Conservation (phyloP, 2,329 filamentous ascomycete genomes). For the Claviceps digitariae region DNA sequence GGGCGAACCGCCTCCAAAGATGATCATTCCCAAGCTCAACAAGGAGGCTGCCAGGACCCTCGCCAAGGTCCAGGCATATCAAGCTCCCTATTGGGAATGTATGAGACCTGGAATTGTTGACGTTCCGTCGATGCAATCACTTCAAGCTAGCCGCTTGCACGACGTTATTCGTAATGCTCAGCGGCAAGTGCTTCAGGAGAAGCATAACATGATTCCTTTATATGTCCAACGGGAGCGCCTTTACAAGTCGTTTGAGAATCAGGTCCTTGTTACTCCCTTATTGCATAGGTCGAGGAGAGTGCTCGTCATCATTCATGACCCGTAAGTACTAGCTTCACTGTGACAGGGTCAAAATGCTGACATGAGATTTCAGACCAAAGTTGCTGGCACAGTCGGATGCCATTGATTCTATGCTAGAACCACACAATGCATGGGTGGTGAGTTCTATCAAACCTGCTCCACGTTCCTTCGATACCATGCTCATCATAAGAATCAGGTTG, state of each 20-base stretch:
- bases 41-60: slow-evolving; percentile 42
- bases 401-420: slow-evolving; percentile 58
- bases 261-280: slow-evolving; percentile 68
- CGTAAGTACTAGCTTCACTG: slow-evolving; percentile 38
- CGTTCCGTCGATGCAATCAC: slow-evolving; percentile 34
- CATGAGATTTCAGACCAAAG: slow-evolving; percentile 39
- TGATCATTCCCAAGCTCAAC: slow-evolving; percentile 42
- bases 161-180: slow-evolving; percentile 73
- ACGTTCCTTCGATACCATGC: background rate
- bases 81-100: slow-evolving; percentile 72
- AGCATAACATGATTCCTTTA: slow-evolving; percentile 65
- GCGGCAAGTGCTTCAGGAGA: slow-evolving; percentile 53
- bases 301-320: slow-evolving; percentile 81
- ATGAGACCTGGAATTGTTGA: slow-evolving; percentile 57
- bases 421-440: slow-evolving; percentile 83
- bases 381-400: slow-evolving; percentile 53
- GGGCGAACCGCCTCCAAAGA: slow-evolving; percentile 71
- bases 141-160: slow-evolving; percentile 53
- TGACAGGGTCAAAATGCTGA: background rate
- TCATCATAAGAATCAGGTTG: slow-evolving; percentile 44
- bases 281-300: slow-evolving; percentile 55
- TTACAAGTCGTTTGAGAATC: slow-evolving; percentile 69
- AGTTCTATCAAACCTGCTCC: slow-evolving; percentile 19
- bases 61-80: slow-evolving; percentile 44
- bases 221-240: slow-evolving; percentile 63